Base-by-base conservation (phyloP, 352 stramenopile genomes). In the Pythium volutum region DNA sequence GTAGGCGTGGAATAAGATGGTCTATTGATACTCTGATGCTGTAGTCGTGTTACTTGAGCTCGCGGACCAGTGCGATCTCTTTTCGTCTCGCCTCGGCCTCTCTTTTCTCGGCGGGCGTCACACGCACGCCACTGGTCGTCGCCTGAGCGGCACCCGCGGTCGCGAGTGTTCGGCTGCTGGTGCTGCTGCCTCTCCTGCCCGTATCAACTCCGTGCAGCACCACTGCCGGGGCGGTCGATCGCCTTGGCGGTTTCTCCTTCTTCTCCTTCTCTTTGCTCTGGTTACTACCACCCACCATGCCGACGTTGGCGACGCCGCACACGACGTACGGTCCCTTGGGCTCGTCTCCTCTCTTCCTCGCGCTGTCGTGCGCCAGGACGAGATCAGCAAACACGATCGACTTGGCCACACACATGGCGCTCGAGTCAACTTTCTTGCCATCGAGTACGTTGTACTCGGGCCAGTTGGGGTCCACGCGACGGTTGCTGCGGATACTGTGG, bases 381-480 rank as follows among this genome's bases (percentile, higher is more conserved):
- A 88, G 56, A 12, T 77, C 72, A 0, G 81, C 77, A 58, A 84
- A 93, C 29, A 89, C 79, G 47, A 93, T 87, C 29, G 76, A 88
- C 43, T 74, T 88, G 42, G 79, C 81, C 16, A 84, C 75, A 0
- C 79, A 87, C 53, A 93, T 69, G 22, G 79, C 79, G 42, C 70
- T 91, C 26, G 79, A 68, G 64, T 91, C 83, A 10, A 89, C 79
- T 14, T 58, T 59, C 16, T 78, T 71, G 23, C 83, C 81, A 41
- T 89, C 77, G 23, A 93, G 64, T 18, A 77, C 74, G 16, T 52
- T 74, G 66, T 91, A 93, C 10, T 71, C 62, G 23, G 83, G 83
- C 20, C 69, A 69, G 50, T 84, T 91, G 20, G 83, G 83, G 49
- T 93, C 79, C 46, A 88, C 79, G 22, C 79, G 75, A 23, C 81